Conservation (phyloP, 1,284 basidiomycete species). For the Pulveroboletus sp. region DNA sequence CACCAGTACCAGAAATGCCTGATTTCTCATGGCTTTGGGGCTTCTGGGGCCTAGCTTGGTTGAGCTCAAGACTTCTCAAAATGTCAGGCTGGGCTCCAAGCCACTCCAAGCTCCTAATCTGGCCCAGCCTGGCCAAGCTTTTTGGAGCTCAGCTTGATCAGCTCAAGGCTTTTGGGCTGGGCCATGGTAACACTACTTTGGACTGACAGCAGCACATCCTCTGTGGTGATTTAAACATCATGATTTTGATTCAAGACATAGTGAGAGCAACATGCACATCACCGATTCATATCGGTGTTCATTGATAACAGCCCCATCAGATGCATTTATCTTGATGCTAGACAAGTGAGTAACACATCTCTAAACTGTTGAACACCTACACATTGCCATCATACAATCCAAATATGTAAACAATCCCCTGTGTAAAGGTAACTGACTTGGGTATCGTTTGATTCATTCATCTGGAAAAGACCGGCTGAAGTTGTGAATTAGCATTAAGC, state of each 20-base stretch:
- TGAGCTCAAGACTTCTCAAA: no score
- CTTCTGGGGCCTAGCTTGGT: no score
- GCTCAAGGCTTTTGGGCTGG: no score
- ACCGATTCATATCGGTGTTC: conserved; percentile 11
- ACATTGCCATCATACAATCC: conserved; percentile 14
- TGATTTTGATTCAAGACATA: not conserved
- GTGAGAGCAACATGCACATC: conserved; percentile 6
- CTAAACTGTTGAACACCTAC: not conserved
- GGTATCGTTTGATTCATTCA: conserved; percentile 2
- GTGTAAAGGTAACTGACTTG: conserved; percentile 9
- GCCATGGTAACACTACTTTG: no score
- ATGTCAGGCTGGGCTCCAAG: no score
- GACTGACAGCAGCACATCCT: not conserved
- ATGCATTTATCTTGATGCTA: conserved; percentile 13
- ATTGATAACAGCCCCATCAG: not conserved
- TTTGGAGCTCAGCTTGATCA: no score
- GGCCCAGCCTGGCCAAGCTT: no score
- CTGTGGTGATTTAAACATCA: not conserved
- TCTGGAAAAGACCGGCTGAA: conserved; percentile 12
- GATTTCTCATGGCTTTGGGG: no score
- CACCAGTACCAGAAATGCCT: no score
- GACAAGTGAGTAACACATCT: not conserved
- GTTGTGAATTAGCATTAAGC: conserved; percentile 11
- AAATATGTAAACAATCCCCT: conserved; percentile 2
- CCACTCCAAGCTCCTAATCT: no score